Percentiles rank a stretch among this genome's conserved stretches.
These are phyloP conservation scores for Waltergamsia citrina DNA, from an alignment of 2,329 filamentous ascomycete species.

Conservation along the genomic window DNA sequence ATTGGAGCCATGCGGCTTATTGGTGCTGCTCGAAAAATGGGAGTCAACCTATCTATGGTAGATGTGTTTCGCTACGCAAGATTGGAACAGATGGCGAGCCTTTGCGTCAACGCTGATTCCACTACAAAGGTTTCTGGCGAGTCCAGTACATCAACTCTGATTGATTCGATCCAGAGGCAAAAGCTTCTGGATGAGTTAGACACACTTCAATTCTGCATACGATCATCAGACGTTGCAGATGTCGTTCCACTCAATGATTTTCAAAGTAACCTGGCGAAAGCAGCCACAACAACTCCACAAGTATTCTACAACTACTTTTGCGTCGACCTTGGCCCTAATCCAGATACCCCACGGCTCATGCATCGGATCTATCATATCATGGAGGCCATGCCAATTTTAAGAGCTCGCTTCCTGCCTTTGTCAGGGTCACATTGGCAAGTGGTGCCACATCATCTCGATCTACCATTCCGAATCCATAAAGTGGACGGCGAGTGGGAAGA, in stretches of 20 bases:
- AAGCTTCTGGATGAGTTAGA: too few species aligned
- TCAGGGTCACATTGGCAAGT: slow-evolving; percentile 8
- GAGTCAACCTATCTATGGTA: not conserved
- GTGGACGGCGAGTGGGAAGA: slow-evolving; percentile 5
- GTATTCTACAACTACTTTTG: slow-evolving; percentile 10
- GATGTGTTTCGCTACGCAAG: slow-evolving; percentile 2
- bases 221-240: slow-evolving; percentile 2
- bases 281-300: too few species aligned
- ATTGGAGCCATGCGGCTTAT: slow-evolving; percentile 30
- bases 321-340: slow-evolving; percentile 6
- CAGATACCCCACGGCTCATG: slow-evolving; percentile 7
- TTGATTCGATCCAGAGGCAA: too few species aligned
- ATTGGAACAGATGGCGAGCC: not conserved
- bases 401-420: slow-evolving; percentile 7
- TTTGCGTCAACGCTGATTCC: too few species aligned
- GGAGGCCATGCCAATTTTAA: slow-evolving; percentile 6
- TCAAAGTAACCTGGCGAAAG: too few species aligned
- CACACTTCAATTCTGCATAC: too few species aligned
- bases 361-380: not conserved
- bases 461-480: not conserved
- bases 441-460: slow-evolving; percentile 3
- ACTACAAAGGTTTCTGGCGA: too few species aligned
- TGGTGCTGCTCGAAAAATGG: slow-evolving; percentile 13
- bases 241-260: slow-evolving; percentile 3
- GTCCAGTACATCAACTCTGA: too few species aligned